Percentiles rank a stretch among this genome's conserved stretches.
Conservation (phyloP, 1,284 basidiomycete genomes). For the Violaceomyces palustris region DNA sequence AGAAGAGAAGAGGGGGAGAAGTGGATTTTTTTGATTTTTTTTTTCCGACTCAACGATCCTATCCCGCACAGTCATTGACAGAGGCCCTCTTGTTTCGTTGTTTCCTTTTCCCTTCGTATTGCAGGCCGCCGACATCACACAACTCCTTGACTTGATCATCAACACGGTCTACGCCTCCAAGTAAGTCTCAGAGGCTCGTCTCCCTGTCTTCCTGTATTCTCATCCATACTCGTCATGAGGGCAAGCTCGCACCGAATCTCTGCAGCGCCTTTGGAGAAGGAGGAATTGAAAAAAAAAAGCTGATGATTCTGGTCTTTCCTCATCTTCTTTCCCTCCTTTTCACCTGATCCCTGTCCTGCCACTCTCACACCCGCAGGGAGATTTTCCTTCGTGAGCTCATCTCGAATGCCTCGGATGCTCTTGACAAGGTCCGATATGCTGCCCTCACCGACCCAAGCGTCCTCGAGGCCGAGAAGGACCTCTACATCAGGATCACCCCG, state of each 20-base stretch:
- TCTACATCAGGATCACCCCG: conserved; percentile 53
- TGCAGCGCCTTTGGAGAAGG: no score
- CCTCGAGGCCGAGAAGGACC: conserved; percentile 50
- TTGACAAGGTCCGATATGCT: conserved; percentile 52
- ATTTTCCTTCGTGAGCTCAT: conserved; percentile 53
- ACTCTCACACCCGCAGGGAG: conserved; percentile 19
- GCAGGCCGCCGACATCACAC: conserved; percentile 48
- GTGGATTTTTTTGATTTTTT: no score
- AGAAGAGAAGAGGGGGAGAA: no score
- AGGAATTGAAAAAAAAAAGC: no score
- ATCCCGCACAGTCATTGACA: no score
- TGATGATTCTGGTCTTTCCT: no score
- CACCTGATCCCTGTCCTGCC: no score
- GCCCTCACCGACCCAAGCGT: conserved; percentile 50
- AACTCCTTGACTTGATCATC: conserved; percentile 52
- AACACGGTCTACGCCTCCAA: conserved; percentile 53
- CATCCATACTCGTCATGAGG: no score
- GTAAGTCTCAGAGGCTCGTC: background rate
- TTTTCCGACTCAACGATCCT: no score
- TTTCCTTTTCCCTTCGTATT: background rate
- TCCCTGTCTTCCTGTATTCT: background rate
- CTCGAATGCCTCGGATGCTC: conserved; percentile 52
- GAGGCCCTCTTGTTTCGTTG: no score
- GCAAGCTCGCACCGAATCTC: no score
- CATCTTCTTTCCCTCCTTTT: no score